Evolutionary conservation across 805 yeast species (phyloP), one percentile per base, ranked within the genome.

Genomic region (Saccharomycopsis fodiens): DNA sequence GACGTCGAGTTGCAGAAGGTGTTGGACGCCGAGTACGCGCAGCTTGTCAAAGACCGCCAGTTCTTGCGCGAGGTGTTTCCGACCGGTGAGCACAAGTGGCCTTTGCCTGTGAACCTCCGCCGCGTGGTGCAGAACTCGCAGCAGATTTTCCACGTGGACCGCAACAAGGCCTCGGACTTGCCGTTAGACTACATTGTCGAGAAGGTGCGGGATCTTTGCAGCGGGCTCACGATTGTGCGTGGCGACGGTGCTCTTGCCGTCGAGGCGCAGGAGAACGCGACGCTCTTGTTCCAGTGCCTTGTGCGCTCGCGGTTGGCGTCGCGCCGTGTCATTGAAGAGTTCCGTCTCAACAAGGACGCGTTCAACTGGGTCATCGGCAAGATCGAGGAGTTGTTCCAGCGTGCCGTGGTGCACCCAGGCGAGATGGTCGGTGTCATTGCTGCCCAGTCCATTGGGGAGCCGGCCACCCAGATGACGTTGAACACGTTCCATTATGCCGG

Each of bases 381-480:
- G 61, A 77, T 93, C 53, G 96, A 89, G 61, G 78, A 93, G 27
- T 96, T 89, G 64, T 93, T 91, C 69, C 87, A 87, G 54, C 85
- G 82, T 64, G 79, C 96, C 6, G 72, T 85, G 62, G 96, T 88
- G 38, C 91, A 89, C 52, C 96, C 97, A 3, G 97, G 97, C 73
- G 97, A 89, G 63, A 89, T 89, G 96, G 97, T 89, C 48, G 97
- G 97, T 72, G 95, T 89, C 43, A 76, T 89, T 59, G 97, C 97
- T 44, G 96, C 97, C 2, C 97, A 89, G 70, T 87, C 96, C 31
- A 89, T 89, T 67, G 97, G 97, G 71, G 97, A 89, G 63, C 97
- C 97, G 42, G 96, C 97, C 35, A 89, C 97, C 27, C 97, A 89
- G 66, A 89, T 89, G 97, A 89, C 97, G 2, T 74, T 89, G 67